A percentile compares a stretch with the other conserved stretches of the same genome.
Conservation (phyloP, 768 basidiomycete genomes). For the Termitomyces sp. region DNA sequence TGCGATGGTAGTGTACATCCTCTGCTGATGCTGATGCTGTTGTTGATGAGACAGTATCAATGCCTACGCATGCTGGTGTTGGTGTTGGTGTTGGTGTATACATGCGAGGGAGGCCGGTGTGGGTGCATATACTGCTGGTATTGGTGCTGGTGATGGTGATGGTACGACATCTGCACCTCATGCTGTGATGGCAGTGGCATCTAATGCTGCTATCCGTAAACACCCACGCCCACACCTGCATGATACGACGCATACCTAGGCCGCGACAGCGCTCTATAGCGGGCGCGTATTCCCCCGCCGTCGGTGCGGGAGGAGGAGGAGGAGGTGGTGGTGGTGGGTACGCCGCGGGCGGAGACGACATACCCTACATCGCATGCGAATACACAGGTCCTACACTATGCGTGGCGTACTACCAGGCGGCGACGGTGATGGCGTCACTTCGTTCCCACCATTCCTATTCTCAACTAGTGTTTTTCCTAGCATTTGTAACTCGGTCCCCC, state of each 20-base stretch:
- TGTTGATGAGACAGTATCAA: background rate
- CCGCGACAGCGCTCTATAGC: background rate
- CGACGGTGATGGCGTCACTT: background rate
- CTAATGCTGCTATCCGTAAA: background rate
- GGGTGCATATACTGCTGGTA: background rate
- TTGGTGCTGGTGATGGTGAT: background rate
- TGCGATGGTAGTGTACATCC: slow-evolving; percentile 19
- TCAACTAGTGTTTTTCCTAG: background rate
- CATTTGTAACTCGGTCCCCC: background rate
- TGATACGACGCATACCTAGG: background rate
- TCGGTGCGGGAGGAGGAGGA: too few relatives aligned
- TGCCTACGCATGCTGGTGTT: slow-evolving; percentile 8
- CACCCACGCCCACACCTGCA: background rate
- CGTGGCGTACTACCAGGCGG: background rate
- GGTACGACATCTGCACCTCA: background rate
- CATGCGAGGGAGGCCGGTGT: background rate
- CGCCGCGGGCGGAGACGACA: background rate
- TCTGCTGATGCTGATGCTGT: background rate
- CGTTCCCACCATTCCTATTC: too few relatives aligned
- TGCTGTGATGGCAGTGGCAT: too few relatives aligned
- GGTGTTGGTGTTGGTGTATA: slow-evolving; percentile 20
- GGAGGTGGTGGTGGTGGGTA: background rate
- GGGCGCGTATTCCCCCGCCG: too few relatives aligned
- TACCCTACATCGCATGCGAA: too few relatives aligned
- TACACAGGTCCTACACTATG: background rate